Evolutionary conservation across 1,284 basidiomycete genomes (phyloP), one percentile per base, ranked within the genome.

Genomic region (Puccinia novopanici): DNA sequence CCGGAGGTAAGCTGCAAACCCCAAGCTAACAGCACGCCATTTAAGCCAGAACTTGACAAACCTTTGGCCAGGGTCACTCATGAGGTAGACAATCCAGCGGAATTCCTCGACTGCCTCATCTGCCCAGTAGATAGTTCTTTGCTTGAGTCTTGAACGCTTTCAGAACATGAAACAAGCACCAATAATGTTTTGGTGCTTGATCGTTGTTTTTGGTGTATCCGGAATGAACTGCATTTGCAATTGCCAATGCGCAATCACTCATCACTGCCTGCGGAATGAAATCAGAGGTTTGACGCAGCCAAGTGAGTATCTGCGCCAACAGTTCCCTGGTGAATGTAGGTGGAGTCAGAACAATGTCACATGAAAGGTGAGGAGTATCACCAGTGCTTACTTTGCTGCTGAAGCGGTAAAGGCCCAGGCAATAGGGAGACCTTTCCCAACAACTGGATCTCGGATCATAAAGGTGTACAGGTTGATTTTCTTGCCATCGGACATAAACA

Each of bases 111-210:
- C 9, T 12, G 61, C 61, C 17, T 37, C 40, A n/a, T 40, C 34
- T 3, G 34, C 30, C 15, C 30, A n/a, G 30, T 65, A 65, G 61
- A 24, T 27, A 65, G 13, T 3, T 65, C 30, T 37, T 65, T 8
- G 40, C 61, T n/a, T 65, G 30, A 9, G 12, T 40, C 17, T 65
- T 65, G 61, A 65, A 65, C 2, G 61, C 61, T 6, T 65, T 65
- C 22, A 57, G 61, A n/a, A 65, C 61, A 6, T 65, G 61, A 34
- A 65, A 65, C 34, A 65, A 40, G 34, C 61, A 65, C 61, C 61
- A 65, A 24, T 65, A 65, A 24, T 65, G 61, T 2, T 40, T 37
- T 3, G 34, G 30, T 19, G 61, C 34, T 27, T 57, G n/a, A 10
- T 37, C n/a, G 15, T 10, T 5, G 24, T 37, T 27, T n/a, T n/a